Evolutionary conservation across 1,284 basidiomycete species (phyloP).

Genomic region (Heterobasidion annosum): DNA sequence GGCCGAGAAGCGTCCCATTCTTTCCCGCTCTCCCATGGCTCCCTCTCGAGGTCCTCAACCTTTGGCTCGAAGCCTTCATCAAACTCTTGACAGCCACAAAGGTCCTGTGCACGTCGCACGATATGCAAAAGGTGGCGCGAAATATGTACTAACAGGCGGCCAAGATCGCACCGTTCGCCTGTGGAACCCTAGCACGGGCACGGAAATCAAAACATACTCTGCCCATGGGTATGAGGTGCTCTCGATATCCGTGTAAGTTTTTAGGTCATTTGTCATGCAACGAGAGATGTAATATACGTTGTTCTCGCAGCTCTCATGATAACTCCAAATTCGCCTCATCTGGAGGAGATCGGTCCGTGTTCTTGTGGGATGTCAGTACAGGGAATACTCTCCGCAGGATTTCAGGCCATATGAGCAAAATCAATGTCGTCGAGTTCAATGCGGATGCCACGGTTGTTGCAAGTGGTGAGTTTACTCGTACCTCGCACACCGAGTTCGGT

Average conservation of each 20-base stretch:
- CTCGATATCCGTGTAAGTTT: constrained; percentile 74
- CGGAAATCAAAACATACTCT: constrained; percentile 85
- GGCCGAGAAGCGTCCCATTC: background rate
- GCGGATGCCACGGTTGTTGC: constrained; percentile 79
- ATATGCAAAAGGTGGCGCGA: constrained; percentile 79
- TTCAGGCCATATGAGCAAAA: constrained; percentile 83
- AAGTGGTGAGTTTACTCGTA: constrained; percentile 51
- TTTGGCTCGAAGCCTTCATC: constrained; percentile 53
- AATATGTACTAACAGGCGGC: constrained; percentile 87
- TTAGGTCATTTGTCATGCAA: background rate
- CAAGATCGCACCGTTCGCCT: constrained; percentile 85
- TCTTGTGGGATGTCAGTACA: constrained; percentile 91
- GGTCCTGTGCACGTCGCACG: constrained; percentile 79
- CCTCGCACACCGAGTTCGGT: background rate
- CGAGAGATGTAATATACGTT: constrained; percentile 6
- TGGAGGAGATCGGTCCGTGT: constrained; percentile 88
- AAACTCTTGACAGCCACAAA: constrained; percentile 55
- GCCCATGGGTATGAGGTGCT: constrained; percentile 95
- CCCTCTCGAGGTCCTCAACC: constrained; percentile 53
- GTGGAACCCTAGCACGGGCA: constrained; percentile 81
- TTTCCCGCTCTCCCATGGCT: constrained; percentile 33
- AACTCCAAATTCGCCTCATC: constrained; percentile 92
- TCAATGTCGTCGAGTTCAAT: constrained; percentile 88
- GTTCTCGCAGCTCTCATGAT: constrained; percentile 65
- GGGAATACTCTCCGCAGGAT: constrained; percentile 78